Percentiles rank a stretch among this genome's conserved stretches.
phyloP scores from a whole-genome alignment of 306 rosid species.

The Pyrus betulifolia region DNA sequence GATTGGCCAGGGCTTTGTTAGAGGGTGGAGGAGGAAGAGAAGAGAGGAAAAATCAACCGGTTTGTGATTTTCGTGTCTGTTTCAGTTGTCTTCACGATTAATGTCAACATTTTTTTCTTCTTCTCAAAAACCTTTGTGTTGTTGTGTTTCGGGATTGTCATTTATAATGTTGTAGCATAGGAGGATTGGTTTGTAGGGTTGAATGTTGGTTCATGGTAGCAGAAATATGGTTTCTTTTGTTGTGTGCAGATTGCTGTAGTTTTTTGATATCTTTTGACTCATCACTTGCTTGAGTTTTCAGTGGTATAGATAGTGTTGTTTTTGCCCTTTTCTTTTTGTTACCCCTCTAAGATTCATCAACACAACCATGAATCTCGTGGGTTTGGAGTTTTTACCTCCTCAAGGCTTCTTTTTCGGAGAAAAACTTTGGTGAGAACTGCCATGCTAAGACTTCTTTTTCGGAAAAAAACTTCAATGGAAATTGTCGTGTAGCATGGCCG shows the following conservation, averaged over 20 bases:
- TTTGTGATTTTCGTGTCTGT: neutral
- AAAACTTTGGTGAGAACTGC: neutral
- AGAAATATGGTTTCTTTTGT: neutral
- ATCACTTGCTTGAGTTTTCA: neutral
- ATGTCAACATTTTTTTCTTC: conserved; percentile 7
- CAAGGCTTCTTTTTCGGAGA: neutral
- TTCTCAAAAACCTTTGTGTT: neutral
- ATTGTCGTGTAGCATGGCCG: neutral
- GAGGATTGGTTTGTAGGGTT: neutral
- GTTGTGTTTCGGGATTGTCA: neutral
- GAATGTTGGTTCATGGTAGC: neutral
- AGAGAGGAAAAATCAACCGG: neutral
- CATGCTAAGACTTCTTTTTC: neutral
- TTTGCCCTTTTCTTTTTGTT: neutral
- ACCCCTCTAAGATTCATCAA: neutral
- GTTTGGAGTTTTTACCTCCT: neutral
- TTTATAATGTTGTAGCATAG: neutral
- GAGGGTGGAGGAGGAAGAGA: conserved; percentile 1
- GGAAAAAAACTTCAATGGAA: neutral
- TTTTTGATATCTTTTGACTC: neutral
- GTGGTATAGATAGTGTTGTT: neutral
- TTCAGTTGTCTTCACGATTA: conserved; percentile 12
- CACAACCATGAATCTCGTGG: neutral
- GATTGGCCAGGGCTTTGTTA: neutral
- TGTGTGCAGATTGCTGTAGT: neutral